Evolutionary conservation across 169 alveolate genomes (phyloP).

Genomic region (Hepatocystis sp.): DNA sequence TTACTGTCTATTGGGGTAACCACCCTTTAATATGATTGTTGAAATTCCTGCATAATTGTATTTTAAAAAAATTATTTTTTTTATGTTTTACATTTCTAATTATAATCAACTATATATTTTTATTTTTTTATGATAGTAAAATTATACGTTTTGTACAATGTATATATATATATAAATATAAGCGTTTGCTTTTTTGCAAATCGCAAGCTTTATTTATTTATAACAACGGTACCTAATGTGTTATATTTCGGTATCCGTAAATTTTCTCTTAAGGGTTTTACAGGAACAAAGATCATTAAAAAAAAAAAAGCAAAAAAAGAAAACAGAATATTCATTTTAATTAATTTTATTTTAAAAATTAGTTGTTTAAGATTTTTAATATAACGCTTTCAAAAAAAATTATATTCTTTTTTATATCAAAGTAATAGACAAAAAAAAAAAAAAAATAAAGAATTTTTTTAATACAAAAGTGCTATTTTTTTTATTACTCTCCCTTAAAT

Average conservation of each 20-base stretch:
- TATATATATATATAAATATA: background rate
- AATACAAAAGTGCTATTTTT: too few species aligned
- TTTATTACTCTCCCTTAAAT: too few species aligned
- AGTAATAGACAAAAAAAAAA: too few species aligned
- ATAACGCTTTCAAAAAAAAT: background rate
- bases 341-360: slow-evolving; percentile 13
- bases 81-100: slow-evolving; percentile 1
- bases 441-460: too few species aligned
- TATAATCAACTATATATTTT: slow-evolving; percentile 14
- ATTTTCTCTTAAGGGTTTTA: slow-evolving; percentile 41
- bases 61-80: slow-evolving; percentile 9
- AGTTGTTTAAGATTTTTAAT: too few species aligned
- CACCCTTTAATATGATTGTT: slow-evolving; percentile 66
- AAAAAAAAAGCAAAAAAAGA: slow-evolving; percentile 14
- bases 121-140: background rate
- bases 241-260: slow-evolving; percentile 42
- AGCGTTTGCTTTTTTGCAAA: too few species aligned
- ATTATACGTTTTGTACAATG: background rate
- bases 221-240: slow-evolving; percentile 17
- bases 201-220: too few species aligned
- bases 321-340: slow-evolving; percentile 47
- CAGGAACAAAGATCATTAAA: slow-evolving; percentile 9
- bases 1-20: slow-evolving; percentile 75
- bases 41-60: slow-evolving; percentile 40
- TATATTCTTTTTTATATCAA: slow-evolving; percentile 2